These are phyloP conservation scores for Phialophora macrospora DNA, from an alignment of 2,329 filamentous ascomycete species.

Conservation along the genomic window DNA sequence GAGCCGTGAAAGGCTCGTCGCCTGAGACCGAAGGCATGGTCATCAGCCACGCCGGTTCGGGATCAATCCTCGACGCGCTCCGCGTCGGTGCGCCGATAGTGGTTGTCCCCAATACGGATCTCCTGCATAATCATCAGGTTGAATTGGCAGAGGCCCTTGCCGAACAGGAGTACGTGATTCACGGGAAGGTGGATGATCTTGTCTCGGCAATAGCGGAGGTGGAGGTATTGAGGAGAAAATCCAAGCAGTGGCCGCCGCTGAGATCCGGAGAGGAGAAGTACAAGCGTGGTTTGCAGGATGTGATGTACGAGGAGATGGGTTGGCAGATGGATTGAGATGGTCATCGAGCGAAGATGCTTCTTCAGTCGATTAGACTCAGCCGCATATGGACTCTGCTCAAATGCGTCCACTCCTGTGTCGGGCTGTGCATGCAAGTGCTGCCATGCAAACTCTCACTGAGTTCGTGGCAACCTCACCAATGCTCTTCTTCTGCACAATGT, in stretches of 20 bases:
- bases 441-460: not conserved
- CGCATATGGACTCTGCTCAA: not conserved
- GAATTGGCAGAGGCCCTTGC: conserved; percentile 81
- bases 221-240: conserved; percentile 52
- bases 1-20: conserved; percentile 54
- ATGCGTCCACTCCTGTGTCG: not conserved
- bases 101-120: conserved; percentile 80
- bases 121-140: conserved; percentile 89
- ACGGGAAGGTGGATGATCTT: conserved; percentile 64
- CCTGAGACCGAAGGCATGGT: conserved; percentile 64
- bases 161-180: conserved; percentile 74
- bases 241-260: conserved; percentile 57
- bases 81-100: conserved; percentile 76
- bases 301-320: conserved; percentile 64
- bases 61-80: conserved; percentile 83
- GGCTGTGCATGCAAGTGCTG: not conserved
- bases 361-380: not conserved
- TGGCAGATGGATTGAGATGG: conserved; percentile 53
- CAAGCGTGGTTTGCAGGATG: conserved; percentile 53
- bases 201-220: conserved; percentile 53
- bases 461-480: not conserved
- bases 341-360: not conserved
- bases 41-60: conserved; percentile 89
- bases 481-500: not conserved
- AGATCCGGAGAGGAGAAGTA: conserved; percentile 51